Evolutionary conservation across 306 rosid species (phyloP).

Genomic region (Malus asiatica): DNA sequence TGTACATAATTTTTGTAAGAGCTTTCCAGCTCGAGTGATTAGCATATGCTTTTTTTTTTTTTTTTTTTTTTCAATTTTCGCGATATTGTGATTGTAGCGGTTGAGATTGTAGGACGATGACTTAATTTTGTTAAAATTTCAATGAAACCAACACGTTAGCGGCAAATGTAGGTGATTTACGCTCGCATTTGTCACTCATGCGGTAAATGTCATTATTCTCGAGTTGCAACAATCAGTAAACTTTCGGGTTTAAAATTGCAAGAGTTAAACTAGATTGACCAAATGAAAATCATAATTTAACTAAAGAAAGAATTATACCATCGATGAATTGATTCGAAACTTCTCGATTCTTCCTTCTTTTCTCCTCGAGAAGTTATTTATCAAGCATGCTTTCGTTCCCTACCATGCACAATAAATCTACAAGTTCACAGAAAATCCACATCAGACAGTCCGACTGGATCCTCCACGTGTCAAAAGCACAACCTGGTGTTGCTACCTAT

Average conservation of each 20-base stretch:
- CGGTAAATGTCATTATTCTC: background rate
- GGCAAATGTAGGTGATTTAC: too few relatives aligned
- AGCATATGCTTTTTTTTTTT: background rate
- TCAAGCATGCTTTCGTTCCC: background rate
- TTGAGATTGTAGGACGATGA: too few relatives aligned
- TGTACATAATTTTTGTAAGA: background rate
- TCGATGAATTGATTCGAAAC: too few relatives aligned
- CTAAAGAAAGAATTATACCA: too few relatives aligned
- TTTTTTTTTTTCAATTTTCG: background rate
- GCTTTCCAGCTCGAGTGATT: background rate
- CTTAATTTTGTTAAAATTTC: too few relatives aligned
- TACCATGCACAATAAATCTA: slow-evolving; percentile 35
- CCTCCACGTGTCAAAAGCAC: slow-evolving; percentile 71
- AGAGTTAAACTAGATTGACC: too few relatives aligned
- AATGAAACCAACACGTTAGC: too few relatives aligned
- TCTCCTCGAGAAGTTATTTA: background rate
- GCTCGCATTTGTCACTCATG: too few relatives aligned
- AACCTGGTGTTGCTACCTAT: slow-evolving; percentile 28
- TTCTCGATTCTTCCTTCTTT: background rate
- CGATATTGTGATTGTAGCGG: too few relatives aligned
- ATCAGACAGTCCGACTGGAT: slow-evolving; percentile 21
- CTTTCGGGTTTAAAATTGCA: too few relatives aligned
- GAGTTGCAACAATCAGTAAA: too few relatives aligned
- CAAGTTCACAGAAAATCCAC: slow-evolving; percentile 20
- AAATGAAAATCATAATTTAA: too few relatives aligned